phyloP scores from a whole-genome alignment of 129 eudicot species.

The Oenanthe sinensis region DNA sequence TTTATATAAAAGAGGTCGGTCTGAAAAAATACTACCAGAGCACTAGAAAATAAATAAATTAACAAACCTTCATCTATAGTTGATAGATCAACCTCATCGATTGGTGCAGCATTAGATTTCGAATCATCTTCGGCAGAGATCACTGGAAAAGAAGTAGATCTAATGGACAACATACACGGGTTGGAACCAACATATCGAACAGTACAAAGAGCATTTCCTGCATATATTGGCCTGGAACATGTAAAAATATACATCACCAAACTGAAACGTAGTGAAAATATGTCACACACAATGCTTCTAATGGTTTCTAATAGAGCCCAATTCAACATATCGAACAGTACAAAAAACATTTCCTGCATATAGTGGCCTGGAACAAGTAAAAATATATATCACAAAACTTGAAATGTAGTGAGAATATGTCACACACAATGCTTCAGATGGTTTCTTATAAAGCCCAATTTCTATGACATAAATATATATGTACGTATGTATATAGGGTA shows the following conservation, averaged over 20 bases:
- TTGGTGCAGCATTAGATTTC: slow-evolving; percentile 47
- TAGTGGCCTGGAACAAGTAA: slow-evolving; percentile 59
- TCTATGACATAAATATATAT: not conserved
- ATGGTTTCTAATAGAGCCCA: not conserved
- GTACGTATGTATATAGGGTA: too few relatives aligned
- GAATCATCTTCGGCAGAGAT: slow-evolving; percentile 25
- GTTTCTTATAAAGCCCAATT: not conserved
- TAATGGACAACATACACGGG: slow-evolving; percentile 82
- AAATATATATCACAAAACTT: not conserved
- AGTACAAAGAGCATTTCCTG: slow-evolving; percentile 94
- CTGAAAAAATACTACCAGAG: not conserved
- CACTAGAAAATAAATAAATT: slow-evolving; percentile 3
- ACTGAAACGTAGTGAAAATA: not conserved
- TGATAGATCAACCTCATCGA: slow-evolving; percentile 78
- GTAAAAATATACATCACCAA: slow-evolving; percentile 3
- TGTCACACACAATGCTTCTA: not conserved
- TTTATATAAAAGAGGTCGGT: not conserved
- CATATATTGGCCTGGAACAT: slow-evolving; percentile 81
- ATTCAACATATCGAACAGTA: slow-evolving; percentile 64
- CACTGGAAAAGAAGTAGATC: slow-evolving; percentile 76
- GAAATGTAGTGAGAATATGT: not conserved
- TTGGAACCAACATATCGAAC: slow-evolving; percentile 68
- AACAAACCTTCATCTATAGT: slow-evolving; percentile 63
- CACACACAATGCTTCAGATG: not conserved
- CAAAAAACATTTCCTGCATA: slow-evolving; percentile 97